phyloP scores from a whole-genome alignment of 2,329 filamentous ascomycete species.

The Pseudogymnoascus sp. region DNA sequence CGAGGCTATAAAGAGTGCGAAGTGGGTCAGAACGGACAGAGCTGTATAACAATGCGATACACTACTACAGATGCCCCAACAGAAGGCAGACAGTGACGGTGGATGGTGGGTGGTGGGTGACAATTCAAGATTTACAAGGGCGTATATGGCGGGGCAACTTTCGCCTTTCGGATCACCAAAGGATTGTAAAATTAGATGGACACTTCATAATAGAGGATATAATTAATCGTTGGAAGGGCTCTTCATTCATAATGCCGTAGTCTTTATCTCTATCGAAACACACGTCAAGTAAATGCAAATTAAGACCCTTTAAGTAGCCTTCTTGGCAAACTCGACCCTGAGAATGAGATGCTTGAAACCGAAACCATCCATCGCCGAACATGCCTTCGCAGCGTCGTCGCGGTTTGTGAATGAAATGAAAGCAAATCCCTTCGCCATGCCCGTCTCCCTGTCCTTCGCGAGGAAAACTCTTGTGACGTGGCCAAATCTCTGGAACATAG shows the following conservation, averaged over 20 bases:
- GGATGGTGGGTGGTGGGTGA: not conserved
- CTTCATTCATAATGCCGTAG: constrained; percentile 9
- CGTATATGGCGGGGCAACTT: not conserved
- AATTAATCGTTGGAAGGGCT: constrained; percentile 14
- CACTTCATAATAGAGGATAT: constrained; percentile 2
- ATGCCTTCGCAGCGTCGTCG: constrained; percentile 80
- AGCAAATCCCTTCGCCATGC: constrained; percentile 94
- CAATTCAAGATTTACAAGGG: not conserved
- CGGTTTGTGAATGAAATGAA: constrained; percentile 97
- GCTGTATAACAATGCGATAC: not conserved
- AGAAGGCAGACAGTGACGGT: not conserved
- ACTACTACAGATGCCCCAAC: not conserved
- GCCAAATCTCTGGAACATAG: constrained; percentile 97
- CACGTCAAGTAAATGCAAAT: constrained; percentile 7
- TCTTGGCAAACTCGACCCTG: constrained; percentile 81
- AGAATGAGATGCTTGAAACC: constrained; percentile 84
- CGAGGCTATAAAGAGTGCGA: no score
- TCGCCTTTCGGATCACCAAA: not conserved
- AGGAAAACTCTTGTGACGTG: constrained; percentile 96
- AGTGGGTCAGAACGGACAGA: not conserved
- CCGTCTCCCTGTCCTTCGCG: constrained; percentile 94
- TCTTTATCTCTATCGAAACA: constrained; percentile 9
- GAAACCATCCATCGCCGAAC: constrained; percentile 95
- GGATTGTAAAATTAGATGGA: not conserved
- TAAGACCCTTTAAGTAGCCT: constrained; percentile 34